Base-by-base conservation (phyloP, 148 eudicot species). In the Rhododendron williamsianum region DNA sequence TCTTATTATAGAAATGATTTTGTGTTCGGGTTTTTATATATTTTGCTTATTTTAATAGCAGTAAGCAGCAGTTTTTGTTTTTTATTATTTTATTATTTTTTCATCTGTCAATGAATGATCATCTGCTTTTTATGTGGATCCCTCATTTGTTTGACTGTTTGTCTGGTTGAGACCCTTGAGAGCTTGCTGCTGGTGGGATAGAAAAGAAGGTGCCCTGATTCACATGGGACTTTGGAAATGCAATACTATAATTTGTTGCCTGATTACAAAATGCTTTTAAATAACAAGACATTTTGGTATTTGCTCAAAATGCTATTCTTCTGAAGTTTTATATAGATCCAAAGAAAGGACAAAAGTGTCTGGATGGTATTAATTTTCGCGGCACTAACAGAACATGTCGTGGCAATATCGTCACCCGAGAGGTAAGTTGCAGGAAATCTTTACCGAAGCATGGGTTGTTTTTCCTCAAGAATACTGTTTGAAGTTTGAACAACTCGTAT, bases 71-170 rank as follows among this genome's bases (percentile, higher is more conserved):
- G 15, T 76, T 52, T 38, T 76, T 36, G 46, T 54, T 3, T 19
- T 77, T 30, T 4, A 3, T 43, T 15, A 1, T 65, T 85, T 4
- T 0, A 0, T 69, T 71, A 41, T 41, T 71, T 71, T 30, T 46
- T 48, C 41, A 27, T 35, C 63, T 51, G 67, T 49, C 30, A 48
- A 36, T 76, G 52, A 82, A 21, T 82, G 76, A 82, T 56, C 69
- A 78, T 46, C 65, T 87, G 86, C 80, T 85, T 81, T 82, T 81
- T 82, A 27, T 74, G 78, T 76, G 86, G 86, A 85, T 82, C 81
- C 82, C 51, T 79, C 35, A 83, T 87, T 76, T 82, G 87, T 88
- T 92, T 92, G 92, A 92, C 91, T 84, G 87, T 65, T 81, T 90
- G 88, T 85, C 92, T 89, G 86, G 90, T 86, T 25, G 60, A 80